These are phyloP conservation scores for Phlyctochytrium planicorne DNA, from an alignment of 192 early-diverging fungal species.

Conservation along the genomic window DNA sequence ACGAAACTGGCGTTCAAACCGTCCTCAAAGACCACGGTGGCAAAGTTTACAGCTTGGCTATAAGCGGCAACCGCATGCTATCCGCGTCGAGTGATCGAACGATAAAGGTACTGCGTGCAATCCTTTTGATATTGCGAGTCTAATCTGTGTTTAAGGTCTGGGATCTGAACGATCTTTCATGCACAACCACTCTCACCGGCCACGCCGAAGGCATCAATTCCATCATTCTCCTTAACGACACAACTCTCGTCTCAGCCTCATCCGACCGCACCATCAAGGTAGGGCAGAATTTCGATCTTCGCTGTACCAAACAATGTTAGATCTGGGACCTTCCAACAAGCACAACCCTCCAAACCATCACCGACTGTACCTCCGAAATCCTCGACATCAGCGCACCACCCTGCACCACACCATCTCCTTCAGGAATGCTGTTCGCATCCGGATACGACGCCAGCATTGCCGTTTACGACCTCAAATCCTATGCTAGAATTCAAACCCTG, in stretches of 20 bases:
- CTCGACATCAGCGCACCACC: slow-evolving; percentile 42
- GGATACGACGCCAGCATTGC: slow-evolving; percentile 59
- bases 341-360: slow-evolving; percentile 43
- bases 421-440: slow-evolving; percentile 51
- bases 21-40: slow-evolving; percentile 41
- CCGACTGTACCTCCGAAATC: slow-evolving; percentile 46
- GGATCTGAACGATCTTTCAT: slow-evolving; percentile 45
- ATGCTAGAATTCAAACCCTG: slow-evolving; percentile 36
- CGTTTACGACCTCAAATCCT: slow-evolving; percentile 34
- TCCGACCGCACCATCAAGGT: slow-evolving; percentile 37
- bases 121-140: not conserved
- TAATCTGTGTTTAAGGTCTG: slow-evolving; percentile 28
- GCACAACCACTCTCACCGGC: slow-evolving; percentile 49
- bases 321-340: slow-evolving; percentile 55
- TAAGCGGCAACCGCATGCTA: slow-evolving; percentile 43
- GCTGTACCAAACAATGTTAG: slow-evolving; percentile 12
- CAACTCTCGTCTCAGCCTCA: slow-evolving; percentile 32
- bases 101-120: slow-evolving; percentile 37
- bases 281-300: not conserved
- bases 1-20: not conserved
- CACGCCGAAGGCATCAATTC: slow-evolving; percentile 57
- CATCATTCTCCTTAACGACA: slow-evolving; percentile 39
- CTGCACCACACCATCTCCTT: not conserved
- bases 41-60: slow-evolving; percentile 54
- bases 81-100: slow-evolving; percentile 56